Conservation (phyloP, 2,329 filamentous ascomycete species). For the Immersiporthe knoxdaviesiana region DNA sequence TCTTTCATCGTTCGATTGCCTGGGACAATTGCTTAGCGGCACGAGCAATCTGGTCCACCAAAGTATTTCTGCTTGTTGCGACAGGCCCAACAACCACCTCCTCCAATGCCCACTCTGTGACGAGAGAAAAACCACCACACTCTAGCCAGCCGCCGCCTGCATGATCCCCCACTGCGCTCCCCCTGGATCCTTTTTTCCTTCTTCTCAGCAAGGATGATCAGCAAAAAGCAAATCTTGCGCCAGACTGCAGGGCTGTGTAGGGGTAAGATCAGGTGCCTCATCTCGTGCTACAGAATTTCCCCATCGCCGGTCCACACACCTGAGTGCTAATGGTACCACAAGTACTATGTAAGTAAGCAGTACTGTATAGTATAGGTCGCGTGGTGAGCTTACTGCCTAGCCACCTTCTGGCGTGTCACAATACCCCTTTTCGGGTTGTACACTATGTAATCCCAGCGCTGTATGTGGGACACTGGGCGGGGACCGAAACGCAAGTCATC, state of each 20-base stretch:
- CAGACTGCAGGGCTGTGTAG: background rate
- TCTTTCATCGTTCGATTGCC: background rate
- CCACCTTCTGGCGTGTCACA: conserved; percentile 5
- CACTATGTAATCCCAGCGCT: conserved; percentile 6
- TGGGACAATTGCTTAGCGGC: background rate
- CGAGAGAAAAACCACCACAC: background rate
- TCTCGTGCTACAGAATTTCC: background rate
- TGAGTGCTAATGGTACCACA: background rate
- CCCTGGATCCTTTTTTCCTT: background rate
- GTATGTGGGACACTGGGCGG: conserved; percentile 11
- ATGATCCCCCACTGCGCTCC: background rate
- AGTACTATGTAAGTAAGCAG: no score
- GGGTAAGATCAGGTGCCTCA: background rate
- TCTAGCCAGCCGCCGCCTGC: background rate
- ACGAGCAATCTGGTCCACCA: conserved; percentile 3
- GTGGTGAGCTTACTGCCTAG: background rate
- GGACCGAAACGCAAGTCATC: conserved; percentile 19
- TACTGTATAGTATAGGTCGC: background rate
- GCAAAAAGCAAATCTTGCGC: background rate
- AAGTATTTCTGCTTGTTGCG: background rate
- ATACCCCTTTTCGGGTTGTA: conserved; percentile 18
- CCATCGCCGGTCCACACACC: background rate
- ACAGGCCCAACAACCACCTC: background rate
- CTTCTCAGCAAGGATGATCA: background rate
- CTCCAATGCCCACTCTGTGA: background rate